Conservation (phyloP, 2,329 filamentous ascomycete species). For the Penicillium carneum region DNA sequence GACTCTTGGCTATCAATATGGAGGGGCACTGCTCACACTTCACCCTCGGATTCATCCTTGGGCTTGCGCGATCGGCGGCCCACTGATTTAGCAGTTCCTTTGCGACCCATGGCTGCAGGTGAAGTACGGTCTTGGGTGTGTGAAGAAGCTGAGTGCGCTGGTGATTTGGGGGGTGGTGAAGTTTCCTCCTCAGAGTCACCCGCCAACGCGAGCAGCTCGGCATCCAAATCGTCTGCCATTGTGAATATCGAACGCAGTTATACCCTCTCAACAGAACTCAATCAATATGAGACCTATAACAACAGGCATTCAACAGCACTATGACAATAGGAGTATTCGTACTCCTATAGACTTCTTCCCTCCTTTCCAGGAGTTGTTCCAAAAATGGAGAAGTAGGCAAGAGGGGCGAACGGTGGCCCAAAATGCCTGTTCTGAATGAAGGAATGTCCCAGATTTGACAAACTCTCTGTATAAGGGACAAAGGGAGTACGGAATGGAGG, state of each 20-base stretch:
- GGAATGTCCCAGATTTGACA: neutral
- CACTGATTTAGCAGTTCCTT: conserved; percentile 51
- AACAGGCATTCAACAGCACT: neutral
- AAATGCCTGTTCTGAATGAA: neutral
- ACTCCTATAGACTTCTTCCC: neutral
- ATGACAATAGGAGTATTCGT: neutral
- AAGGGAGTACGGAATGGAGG: conserved; percentile 22
- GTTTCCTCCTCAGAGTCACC: conserved; percentile 68
- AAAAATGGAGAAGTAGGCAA: conserved; percentile 1
- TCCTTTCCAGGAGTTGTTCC: conserved; percentile 11
- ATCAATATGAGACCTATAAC: neutral
- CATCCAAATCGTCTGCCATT: conserved; percentile 86
- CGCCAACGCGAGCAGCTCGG: conserved; percentile 90
- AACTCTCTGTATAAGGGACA: conserved; percentile 22
- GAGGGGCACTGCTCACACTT: conserved; percentile 70
- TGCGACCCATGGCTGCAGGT: conserved; percentile 56
- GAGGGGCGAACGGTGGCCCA: neutral
- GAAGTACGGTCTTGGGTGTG: conserved; percentile 50
- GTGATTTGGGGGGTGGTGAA: conserved; percentile 62
- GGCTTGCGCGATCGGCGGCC: conserved; percentile 55
- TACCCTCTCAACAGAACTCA: conserved; percentile 2
- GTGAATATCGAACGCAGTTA: conserved; percentile 38
- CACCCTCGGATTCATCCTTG: conserved; percentile 77
- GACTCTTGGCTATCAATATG: conserved; percentile 21
- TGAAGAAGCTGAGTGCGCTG: conserved; percentile 60